These are phyloP conservation scores for Cylindrotheca closterium DNA, from an alignment of 108 stramenopile species.

Conservation along the genomic window DNA sequence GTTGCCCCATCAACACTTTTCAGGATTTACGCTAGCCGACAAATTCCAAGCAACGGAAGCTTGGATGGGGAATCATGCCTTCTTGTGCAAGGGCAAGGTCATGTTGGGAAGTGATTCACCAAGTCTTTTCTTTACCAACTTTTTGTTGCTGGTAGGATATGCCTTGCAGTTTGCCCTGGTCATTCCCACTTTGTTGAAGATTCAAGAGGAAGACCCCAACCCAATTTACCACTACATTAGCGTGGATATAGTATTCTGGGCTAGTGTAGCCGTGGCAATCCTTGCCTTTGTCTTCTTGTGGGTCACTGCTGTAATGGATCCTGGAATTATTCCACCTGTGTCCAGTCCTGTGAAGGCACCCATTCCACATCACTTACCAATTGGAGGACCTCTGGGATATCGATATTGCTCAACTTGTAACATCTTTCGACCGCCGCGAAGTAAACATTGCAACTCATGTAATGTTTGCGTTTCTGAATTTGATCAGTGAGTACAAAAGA, in stretches of 20 bases:
- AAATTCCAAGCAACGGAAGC: conserved; percentile 67
- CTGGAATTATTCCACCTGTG: conserved; percentile 77
- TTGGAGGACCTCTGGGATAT: conserved; percentile 80
- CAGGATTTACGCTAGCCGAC: conserved; percentile 52
- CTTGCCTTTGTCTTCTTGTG: conserved; percentile 58
- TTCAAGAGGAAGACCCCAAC: conserved; percentile 26
- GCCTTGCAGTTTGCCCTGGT: conserved; percentile 47
- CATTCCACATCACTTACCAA: conserved; percentile 48
- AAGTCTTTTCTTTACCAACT: conserved; percentile 75
- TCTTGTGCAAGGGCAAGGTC: conserved; percentile 79
- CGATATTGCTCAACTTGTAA: conserved; percentile 88
- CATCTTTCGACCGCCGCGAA: conserved; percentile 84
- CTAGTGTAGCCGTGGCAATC: conserved; percentile 30
- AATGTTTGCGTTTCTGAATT: conserved; percentile 91
- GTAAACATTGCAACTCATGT: conserved; percentile 94
- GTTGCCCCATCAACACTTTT: conserved; percentile 23
- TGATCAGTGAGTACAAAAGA: conserved; percentile 76
- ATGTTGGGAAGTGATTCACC: conserved; percentile 86
- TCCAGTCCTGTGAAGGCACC: conserved; percentile 70
- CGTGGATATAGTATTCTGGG: conserved; percentile 28
- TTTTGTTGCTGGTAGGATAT: conserved; percentile 48
- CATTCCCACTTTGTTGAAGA: conserved; percentile 39
- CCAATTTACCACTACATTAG: neutral
- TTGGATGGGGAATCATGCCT: conserved; percentile 90
- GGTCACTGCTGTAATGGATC: conserved; percentile 77